These are phyloP conservation scores for Phalaenopsis equestris DNA, from an alignment of 106 monocot species.

Conservation along the genomic window DNA sequence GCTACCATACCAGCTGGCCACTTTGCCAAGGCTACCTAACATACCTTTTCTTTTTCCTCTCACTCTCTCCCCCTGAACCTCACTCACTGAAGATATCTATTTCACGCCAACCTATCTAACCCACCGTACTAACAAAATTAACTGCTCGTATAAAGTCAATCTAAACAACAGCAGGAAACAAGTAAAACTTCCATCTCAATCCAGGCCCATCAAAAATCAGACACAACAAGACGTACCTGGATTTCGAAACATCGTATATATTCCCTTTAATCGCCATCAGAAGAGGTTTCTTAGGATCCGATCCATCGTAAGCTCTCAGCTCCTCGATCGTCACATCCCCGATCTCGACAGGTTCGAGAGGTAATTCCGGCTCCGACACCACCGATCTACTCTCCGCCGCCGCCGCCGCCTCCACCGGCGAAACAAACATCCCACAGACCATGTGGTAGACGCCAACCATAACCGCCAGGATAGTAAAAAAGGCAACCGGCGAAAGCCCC, in stretches of 20 bases:
- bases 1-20: not conserved
- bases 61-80: too few species aligned
- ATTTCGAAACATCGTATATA: constrained; percentile 60
- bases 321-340: constrained; percentile 66
- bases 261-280: constrained; percentile 79
- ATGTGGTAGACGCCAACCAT: constrained; percentile 67
- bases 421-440: constrained; percentile 70
- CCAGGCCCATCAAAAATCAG: not conserved
- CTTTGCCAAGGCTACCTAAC: not conserved
- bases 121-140: not conserved
- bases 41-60: not conserved
- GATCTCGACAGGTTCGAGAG: constrained; percentile 41
- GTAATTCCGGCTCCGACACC: constrained; percentile 6
- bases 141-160: not conserved
- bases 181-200: not conserved
- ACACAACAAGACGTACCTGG: constrained; percentile 28
- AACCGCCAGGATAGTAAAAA: constrained; percentile 71
- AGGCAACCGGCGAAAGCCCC: constrained; percentile 58
- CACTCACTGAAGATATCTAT: too few species aligned
- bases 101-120: not conserved
- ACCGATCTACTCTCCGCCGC: not conserved
- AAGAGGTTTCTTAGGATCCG: constrained; percentile 65
- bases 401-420: constrained; percentile 19
- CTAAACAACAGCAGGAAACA: not conserved
- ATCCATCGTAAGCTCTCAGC: constrained; percentile 56